These are phyloP conservation scores for Colletotrichum tanaceti DNA, from an alignment of 2,329 filamentous ascomycete species.

Conservation along the genomic window DNA sequence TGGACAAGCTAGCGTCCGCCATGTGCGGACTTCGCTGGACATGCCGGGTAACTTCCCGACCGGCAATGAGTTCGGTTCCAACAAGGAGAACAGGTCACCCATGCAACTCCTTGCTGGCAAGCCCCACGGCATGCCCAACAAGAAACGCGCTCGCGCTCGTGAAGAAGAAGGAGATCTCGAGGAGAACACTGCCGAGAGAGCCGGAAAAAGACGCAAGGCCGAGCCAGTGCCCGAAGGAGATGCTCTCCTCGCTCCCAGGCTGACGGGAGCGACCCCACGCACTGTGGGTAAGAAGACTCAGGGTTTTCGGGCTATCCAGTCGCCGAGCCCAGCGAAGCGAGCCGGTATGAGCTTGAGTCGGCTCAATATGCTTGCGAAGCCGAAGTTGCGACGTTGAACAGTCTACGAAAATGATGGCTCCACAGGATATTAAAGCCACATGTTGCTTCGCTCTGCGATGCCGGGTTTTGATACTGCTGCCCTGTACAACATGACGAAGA, in stretches of 20 bases:
- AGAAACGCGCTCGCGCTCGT: conserved; percentile 71
- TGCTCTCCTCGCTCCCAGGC: conserved; percentile 63
- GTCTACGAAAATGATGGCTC: neutral
- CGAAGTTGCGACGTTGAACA: conserved; percentile 64
- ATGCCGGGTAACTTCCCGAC: conserved; percentile 69
- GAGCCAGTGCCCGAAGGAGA: conserved; percentile 62
- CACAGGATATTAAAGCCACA: neutral
- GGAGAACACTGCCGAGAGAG: conserved; percentile 65
- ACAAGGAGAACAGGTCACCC: conserved; percentile 68
- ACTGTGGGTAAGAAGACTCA: conserved; percentile 52
- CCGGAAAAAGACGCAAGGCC: conserved; percentile 69
- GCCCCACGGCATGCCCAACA: conserved; percentile 72
- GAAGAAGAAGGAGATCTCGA: conserved; percentile 69
- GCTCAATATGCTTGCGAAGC: conserved; percentile 70
- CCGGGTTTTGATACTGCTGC: conserved; percentile 2
- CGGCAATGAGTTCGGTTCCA: conserved; percentile 48
- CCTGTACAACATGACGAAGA: conserved; percentile 33
- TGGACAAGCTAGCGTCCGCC: conserved; percentile 71
- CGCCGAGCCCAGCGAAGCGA: conserved; percentile 60
- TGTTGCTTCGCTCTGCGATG: conserved; percentile 4
- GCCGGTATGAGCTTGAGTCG: conserved; percentile 66
- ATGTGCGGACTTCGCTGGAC: conserved; percentile 64
- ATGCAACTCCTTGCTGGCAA: conserved; percentile 56
- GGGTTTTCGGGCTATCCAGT: conserved; percentile 44
- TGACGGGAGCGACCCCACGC: conserved; percentile 52